phyloP scores from a whole-genome alignment of 345 rosid genomes.

The Murraya koenigii region DNA sequence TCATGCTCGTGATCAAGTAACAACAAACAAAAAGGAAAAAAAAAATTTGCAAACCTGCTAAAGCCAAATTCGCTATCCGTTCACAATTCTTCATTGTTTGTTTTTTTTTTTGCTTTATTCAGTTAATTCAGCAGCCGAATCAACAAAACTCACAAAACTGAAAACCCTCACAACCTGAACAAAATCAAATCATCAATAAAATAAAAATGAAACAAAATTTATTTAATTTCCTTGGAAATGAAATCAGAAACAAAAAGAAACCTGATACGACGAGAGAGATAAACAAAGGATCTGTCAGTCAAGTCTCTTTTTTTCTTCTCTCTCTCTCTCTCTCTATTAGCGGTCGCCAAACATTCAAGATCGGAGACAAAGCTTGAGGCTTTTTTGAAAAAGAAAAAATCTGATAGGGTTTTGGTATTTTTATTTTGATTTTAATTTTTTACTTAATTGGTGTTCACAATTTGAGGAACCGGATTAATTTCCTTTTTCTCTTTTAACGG shows the following conservation, averaged over 20 bases:
- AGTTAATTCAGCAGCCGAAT: neutral
- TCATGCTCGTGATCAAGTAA: neutral
- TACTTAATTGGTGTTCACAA: neutral
- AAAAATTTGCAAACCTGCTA: conserved; percentile 55
- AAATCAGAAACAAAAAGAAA: neutral
- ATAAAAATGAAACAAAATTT: neutral
- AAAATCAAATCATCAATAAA: neutral
- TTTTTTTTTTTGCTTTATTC: neutral
- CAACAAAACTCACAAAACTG: neutral
- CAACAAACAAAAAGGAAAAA: neutral
- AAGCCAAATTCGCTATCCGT: conserved; percentile 69
- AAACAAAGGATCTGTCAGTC: conserved; percentile 8
- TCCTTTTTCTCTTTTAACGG: neutral
- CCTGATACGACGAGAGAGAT: neutral
- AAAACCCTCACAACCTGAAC: neutral
- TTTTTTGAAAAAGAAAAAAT: neutral
- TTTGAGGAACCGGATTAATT: neutral
- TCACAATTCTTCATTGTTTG: conserved; percentile 76
- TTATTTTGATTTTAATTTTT: neutral
- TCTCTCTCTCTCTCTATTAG: conserved; percentile 15
- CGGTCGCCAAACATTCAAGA: conserved; percentile 23
- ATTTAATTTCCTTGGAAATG: neutral
- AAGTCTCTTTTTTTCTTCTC: neutral
- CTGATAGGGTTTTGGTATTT: conserved; percentile 3
- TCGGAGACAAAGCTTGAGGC: conserved; percentile 18